Conservation (phyloP, 305 asterid species). For the Fraxinus baroniana region DNA sequence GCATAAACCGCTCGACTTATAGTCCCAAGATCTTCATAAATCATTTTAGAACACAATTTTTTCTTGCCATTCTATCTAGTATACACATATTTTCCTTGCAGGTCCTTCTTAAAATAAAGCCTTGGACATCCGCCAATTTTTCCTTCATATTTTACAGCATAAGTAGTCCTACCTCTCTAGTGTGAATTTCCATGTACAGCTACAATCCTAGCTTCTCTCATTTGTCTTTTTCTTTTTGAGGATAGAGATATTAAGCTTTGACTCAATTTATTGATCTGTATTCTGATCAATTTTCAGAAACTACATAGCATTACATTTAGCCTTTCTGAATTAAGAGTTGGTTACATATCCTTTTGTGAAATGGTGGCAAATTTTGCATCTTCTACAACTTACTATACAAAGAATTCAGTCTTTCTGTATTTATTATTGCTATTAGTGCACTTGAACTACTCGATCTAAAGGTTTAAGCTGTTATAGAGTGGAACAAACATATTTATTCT, state of each 20-base stretch:
- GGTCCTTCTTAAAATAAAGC: background rate
- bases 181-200: background rate
- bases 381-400: background rate
- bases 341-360: background rate
- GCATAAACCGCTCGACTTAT: background rate
- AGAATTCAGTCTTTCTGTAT: background rate
- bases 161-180: background rate
- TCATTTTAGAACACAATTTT: background rate
- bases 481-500: background rate
- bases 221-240: background rate
- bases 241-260: background rate
- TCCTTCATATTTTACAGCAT: background rate
- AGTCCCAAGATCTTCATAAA: background rate
- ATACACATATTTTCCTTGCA: background rate
- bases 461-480: background rate
- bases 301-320: background rate
- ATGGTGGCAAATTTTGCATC: background rate
- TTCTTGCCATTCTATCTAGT: background rate
- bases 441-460: background rate
- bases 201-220: background rate
- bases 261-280: background rate
- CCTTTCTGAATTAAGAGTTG: background rate
- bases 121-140: background rate
- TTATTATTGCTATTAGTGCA: background rate
- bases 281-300: background rate